phyloP scores from a whole-genome alignment of 305 asterid species.

The Fraxinus baroniana region DNA sequence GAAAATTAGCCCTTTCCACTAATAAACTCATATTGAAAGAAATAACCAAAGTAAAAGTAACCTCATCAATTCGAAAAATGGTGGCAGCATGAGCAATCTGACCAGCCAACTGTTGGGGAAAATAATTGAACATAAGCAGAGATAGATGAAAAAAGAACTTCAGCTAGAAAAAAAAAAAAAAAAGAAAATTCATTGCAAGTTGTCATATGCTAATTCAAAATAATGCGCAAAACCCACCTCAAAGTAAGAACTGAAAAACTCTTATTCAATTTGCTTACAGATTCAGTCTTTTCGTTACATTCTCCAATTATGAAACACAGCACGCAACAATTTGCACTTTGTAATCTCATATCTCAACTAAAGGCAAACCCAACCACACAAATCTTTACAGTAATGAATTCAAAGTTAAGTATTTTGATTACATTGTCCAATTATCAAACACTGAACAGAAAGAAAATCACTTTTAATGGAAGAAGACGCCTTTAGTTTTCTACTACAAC shows the following conservation, averaged over 20 bases:
- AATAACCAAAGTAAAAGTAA: constrained; percentile 21
- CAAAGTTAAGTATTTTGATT: neutral
- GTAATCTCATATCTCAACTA: neutral
- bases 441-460: neutral
- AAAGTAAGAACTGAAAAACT: neutral
- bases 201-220: neutral
- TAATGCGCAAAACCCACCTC: neutral
- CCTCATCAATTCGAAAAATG: constrained; percentile 87
- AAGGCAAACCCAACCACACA: neutral
- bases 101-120: constrained; percentile 67
- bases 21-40: constrained; percentile 3
- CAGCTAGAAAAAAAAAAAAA: neutral
- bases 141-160: neutral
- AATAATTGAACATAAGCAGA: constrained; percentile 1
- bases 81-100: constrained; percentile 94
- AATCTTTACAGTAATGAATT: neutral
- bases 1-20: constrained; percentile 1
- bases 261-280: neutral
- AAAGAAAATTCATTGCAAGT: neutral
- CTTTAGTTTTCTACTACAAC: neutral
- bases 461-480: neutral
- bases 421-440: neutral
- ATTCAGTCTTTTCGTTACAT: neutral
- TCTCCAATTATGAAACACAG: neutral
- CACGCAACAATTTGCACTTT: neutral